Evolutionary conservation across 148 eudicot species (phyloP).

Genomic region (Heliamphora exappendiculata): DNA sequence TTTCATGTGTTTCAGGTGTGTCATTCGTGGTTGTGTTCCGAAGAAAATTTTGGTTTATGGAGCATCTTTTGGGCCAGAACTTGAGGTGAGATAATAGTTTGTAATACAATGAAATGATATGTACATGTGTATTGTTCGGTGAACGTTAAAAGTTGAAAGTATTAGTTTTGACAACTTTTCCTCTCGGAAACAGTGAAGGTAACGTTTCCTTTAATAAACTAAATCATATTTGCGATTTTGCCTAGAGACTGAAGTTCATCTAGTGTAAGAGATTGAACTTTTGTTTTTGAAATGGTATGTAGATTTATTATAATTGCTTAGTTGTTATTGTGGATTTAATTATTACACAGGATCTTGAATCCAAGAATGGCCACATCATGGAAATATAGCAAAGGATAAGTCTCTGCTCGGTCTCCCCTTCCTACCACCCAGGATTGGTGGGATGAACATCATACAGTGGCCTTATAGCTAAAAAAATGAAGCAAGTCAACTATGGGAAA

Average conservation of each 20-base stretch:
- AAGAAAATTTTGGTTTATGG: slow-evolving; percentile 98
- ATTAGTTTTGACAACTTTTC: neutral
- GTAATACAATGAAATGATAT: neutral
- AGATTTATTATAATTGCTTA: neutral
- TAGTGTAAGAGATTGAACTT: neutral
- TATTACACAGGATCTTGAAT: neutral
- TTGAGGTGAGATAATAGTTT: slow-evolving; percentile 52
- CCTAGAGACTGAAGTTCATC: neutral
- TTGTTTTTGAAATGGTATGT: neutral
- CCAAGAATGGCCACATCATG: neutral
- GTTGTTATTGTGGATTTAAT: neutral
- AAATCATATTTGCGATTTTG: neutral
- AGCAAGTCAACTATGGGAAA: neutral
- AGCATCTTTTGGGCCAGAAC: slow-evolving; percentile 78
- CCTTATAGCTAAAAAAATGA: neutral
- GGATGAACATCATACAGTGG: neutral
- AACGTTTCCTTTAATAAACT: neutral
- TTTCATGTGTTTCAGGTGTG: slow-evolving; percentile 59
- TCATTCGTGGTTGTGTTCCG: slow-evolving; percentile 99
- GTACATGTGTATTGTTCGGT: neutral
- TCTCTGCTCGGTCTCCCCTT: neutral
- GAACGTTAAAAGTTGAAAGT: neutral
- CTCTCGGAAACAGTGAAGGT: neutral
- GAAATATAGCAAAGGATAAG: neutral
- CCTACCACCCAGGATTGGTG: neutral